Base-by-base conservation (phyloP, 768 basidiomycete genomes). In the Amanita brunnescens region DNA sequence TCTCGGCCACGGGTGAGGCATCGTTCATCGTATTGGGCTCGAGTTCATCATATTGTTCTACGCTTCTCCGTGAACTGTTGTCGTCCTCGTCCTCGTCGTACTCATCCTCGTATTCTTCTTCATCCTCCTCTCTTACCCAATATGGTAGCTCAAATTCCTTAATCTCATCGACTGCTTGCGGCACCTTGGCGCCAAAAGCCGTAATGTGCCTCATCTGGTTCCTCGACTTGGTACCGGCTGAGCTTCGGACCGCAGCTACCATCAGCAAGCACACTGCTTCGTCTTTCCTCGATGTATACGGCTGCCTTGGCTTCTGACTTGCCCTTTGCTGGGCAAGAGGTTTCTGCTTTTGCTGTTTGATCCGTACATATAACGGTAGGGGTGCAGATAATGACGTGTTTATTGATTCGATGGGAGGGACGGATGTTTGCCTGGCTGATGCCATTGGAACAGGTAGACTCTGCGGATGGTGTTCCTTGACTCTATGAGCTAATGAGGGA, bases 111-210 rank as follows among this genome's bases (percentile, higher is more conserved):
- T 56, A 58, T 26, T 54, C 48, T 2, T 41, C 38, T 16, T 16
- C 26, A 14, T 26, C 24, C 16, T 12, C 7, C 7, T 32, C 51
- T 23, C 48, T 47, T 55, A 82, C 58, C 81, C 80, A 84, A 16
- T 64, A 54, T 0, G 85, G 85, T 33, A 82, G 64, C 56, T 75
- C 71, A 57, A 77, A 87, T 38, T 85, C 81, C 54, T 64, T 69
- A 26, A 67, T 53, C 48, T 75, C 71, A 53, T 74, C 73, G 33
- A 80, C 53, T 32, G 70, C 74, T 1, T 61, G 57, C 5, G 78
- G 78, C n/a, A 84, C 67, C 55, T 78, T 74, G 38, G 70, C 67
- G 0, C 85, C 85, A 59, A 85, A 87, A 7, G 83, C 79, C 13
- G 70, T 73, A 37, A 75, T 64, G 55, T 78, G 73, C 52, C 83